Evolutionary conservation across 345 rosid genomes (phyloP).

Genomic region (Corchorus olitorius): DNA sequence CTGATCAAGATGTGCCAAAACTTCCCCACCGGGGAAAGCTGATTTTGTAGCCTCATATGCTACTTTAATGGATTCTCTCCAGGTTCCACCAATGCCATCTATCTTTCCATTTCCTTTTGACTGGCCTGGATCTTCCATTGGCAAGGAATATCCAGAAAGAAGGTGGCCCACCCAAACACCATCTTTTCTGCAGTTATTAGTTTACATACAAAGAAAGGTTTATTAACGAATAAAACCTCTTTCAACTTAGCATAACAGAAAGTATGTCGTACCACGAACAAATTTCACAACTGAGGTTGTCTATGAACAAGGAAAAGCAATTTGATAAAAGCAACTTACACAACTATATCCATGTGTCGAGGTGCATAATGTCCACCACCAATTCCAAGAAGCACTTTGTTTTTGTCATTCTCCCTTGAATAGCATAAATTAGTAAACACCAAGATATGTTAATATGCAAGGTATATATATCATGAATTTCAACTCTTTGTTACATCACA

Average conservation of each 20-base stretch:
- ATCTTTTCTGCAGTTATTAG: slow-evolving; percentile 53
- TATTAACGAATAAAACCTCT: not conserved
- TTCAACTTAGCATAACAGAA: not conserved
- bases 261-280: not conserved
- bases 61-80: slow-evolving; percentile 77
- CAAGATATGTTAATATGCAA: not conserved
- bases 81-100: slow-evolving; percentile 63
- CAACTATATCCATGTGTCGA: slow-evolving; percentile 80
- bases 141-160: slow-evolving; percentile 83
- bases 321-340: slow-evolving; percentile 47
- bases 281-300: not conserved
- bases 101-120: slow-evolving; percentile 37
- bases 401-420: slow-evolving; percentile 53
- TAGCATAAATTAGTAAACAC: slow-evolving; percentile 6
- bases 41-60: slow-evolving; percentile 77
- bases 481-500: not conserved
- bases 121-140: slow-evolving; percentile 74
- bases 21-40: slow-evolving; percentile 83
- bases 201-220: not conserved
- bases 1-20: slow-evolving; percentile 91
- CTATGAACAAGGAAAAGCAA: not conserved
- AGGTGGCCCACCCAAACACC: slow-evolving; percentile 90
- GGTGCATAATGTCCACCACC: slow-evolving; percentile 98
- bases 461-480: slow-evolving; percentile 1
- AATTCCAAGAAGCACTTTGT: slow-evolving; percentile 78